Base-by-base conservation (phyloP, 1,284 basidiomycete genomes). In the Ganoderma lingzhi region DNA sequence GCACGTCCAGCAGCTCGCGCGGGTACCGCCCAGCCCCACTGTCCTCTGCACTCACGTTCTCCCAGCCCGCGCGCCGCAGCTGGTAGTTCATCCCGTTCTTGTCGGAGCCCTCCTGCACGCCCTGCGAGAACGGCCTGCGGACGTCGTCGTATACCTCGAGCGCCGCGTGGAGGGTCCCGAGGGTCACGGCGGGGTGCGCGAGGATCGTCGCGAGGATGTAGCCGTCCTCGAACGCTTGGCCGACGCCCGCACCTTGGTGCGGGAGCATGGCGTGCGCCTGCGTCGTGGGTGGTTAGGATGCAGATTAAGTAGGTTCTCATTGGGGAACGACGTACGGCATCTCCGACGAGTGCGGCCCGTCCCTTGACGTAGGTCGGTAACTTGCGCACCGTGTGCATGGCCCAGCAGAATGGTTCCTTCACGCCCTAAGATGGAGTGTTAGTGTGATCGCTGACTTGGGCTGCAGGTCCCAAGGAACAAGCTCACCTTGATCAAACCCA, bases 181-280 rank as follows among this genome's bases (percentile, higher is more conserved):
- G 64, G 2, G 74, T 78, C 5, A 79, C 78, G 9, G 73, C 37
- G 2, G 71, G 74, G 68, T 81, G 78, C 0, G 80, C 77, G 14
- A 82, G 77, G 17, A 82, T 74, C 2, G 77, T 77, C 2, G 79
- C 77, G 12, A 83, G 77, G 35, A 71, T n/a, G 60, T 66, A 63
- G 35, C 53, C 67, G 37, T 71, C 72, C 65, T 83, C 82, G 53
- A 83, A 80, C 0, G 80, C 81, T 74, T 83, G 83, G 0, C 82
- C 81, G 8, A 78, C 82, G 6, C 82, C 82, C 15, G 82, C 80
- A 1, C 78, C 81, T 69, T 81, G 80, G 68, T 80, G 76, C 0
- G 82, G 82, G 6, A 80, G 78, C 80, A 73, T 73, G 2, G 62
- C 66, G 59, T 73, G 72, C 0, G 72, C 72, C 72, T 73, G 41